phyloP scores from a whole-genome alignment of 2,329 filamentous ascomycete species.

The Paramyrothecium sp. region DNA sequence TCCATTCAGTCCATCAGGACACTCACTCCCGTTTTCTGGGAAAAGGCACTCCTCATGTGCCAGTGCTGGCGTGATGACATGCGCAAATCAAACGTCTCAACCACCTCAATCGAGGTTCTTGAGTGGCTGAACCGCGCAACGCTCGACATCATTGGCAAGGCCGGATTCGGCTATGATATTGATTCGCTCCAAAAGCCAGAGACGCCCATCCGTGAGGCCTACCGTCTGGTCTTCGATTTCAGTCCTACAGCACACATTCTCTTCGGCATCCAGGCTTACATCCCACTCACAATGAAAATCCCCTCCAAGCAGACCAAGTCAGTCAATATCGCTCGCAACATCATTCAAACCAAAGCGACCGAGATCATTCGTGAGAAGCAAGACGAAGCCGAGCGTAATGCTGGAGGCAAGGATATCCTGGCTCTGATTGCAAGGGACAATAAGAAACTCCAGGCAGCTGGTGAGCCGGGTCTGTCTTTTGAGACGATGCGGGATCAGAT shows the following conservation, averaged over 20 bases:
- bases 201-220: constrained; percentile 35
- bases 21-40: constrained; percentile 37
- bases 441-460: constrained; percentile 33
- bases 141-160: constrained; percentile 41
- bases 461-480: constrained; percentile 32
- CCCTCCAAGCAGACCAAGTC: constrained; percentile 36
- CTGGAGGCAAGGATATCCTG: constrained; percentile 33
- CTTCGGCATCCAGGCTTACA: constrained; percentile 40
- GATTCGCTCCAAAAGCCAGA: constrained; percentile 34
- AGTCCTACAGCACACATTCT: constrained; percentile 36
- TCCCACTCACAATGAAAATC: constrained; percentile 34
- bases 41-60: constrained; percentile 40
- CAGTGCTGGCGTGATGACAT: constrained; percentile 36
- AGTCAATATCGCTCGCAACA: constrained; percentile 28
- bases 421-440: constrained; percentile 39
- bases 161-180: constrained; percentile 39
- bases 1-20: constrained; percentile 35
- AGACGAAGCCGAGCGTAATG: constrained; percentile 26
- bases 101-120: constrained; percentile 31
- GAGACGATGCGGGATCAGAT: constrained; percentile 26
- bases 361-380: constrained; percentile 33
- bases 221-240: constrained; percentile 34
- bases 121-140: constrained; percentile 43
- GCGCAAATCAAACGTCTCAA: constrained; percentile 19
- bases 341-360: constrained; percentile 32